Evolutionary conservation across 1,139 yeast species (phyloP), one percentile per base, ranked within the genome.

Genomic region (Pichia sp.): DNA sequence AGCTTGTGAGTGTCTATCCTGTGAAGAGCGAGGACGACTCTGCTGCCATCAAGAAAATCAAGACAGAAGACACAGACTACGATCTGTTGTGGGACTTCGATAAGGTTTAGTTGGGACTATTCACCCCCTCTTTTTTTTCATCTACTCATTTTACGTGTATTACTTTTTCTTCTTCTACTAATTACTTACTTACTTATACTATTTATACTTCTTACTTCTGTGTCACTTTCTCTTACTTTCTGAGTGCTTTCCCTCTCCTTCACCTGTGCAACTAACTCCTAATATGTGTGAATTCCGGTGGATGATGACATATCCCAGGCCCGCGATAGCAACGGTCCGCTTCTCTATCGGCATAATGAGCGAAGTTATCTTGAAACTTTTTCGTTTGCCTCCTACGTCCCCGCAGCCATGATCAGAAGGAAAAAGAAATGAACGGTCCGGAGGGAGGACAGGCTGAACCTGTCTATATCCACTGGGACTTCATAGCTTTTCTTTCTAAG

Each of bases 1-100:
- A 50, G 43, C 16, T 34, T 4, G 36, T 20, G 10, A 14, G 7
- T 9, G 43, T 20, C 4, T 16, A 17, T 40, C 38, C 46, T 3
- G 30, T 6, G 16, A 42, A 42, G 20, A 16, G 3, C 31, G 46
- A 41, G 27, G 33, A 41, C 31, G 40, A 12, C 30, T n/a, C 14
- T 34, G 41, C 17, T 8, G 45, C 48, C 10, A n/a, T 34, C 8
- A 50, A 45, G 38, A 50, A 45, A 20, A 20, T 36, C 24, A 38
- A 47, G 12, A 10, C 34, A 12, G 36, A 55, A 9, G 50, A n/a
- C 1, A 14, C 44, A 5, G 50, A 54, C 40, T 46, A n/a, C n/a
- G 64, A 62, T 24, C 47, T 56, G 1, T 52, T 61, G 24, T 65
- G 67, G 69, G 58, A 64, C 38, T 66, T 64, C 53, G 64, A 60